These are phyloP conservation scores for Eutrema yunnanense DNA, from an alignment of 345 rosid species.

Conservation along the genomic window DNA sequence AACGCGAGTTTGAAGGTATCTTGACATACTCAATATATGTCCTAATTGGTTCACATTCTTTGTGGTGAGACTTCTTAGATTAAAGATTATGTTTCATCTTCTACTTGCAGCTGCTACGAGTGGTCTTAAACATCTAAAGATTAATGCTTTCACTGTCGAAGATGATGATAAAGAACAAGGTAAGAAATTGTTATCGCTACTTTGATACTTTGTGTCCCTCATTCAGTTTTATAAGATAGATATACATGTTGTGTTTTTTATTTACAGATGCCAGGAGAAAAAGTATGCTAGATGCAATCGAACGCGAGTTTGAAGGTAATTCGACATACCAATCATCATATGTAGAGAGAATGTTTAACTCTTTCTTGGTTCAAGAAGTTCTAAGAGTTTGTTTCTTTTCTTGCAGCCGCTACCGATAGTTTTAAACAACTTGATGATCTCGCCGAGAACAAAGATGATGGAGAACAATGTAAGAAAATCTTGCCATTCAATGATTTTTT, in stretches of 20 bases:
- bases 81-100: neutral
- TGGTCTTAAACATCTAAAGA: slow-evolving; percentile 26
- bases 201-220: neutral
- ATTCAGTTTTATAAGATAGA: slow-evolving; percentile 1
- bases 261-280: slow-evolving; percentile 15
- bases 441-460: slow-evolving; percentile 14
- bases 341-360: neutral
- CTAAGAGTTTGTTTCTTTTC: neutral
- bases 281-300: slow-evolving; percentile 30
- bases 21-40: neutral
- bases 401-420: slow-evolving; percentile 18
- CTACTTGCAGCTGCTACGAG: slow-evolving; percentile 24
- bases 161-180: slow-evolving; percentile 20
- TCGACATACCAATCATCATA: neutral
- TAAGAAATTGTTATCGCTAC: neutral
- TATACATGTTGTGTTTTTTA: neutral
- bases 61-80: neutral
- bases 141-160: slow-evolving; percentile 23
- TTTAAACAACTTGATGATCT: slow-evolving; percentile 19
- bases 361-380: slow-evolving; percentile 12
- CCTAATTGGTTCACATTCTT: neutral
- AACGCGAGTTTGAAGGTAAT: slow-evolving; percentile 25
- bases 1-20: slow-evolving; percentile 33
- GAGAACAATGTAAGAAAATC: slow-evolving; percentile 16
- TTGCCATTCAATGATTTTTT: neutral